A percentile compares a stretch with the other conserved stretches of the same genome.
These are phyloP conservation scores for Pholiota adiposa DNA, from an alignment of 1,284 basidiomycete genomes.

Conservation along the genomic window DNA sequence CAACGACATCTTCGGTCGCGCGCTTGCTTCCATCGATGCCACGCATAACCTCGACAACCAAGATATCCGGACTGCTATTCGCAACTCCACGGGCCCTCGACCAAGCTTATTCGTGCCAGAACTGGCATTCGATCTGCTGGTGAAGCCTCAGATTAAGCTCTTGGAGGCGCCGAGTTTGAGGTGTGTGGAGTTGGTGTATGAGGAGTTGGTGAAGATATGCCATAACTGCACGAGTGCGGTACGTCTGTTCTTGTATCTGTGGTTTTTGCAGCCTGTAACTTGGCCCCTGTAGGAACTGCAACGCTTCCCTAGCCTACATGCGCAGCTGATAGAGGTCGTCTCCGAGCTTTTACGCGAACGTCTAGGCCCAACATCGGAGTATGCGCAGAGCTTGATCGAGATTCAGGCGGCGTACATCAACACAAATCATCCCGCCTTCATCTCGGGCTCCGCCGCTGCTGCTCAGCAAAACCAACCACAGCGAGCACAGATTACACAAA, in stretches of 20 bases:
- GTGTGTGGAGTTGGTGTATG: slow-evolving; percentile 98
- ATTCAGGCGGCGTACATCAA: slow-evolving; percentile 99
- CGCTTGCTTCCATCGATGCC: slow-evolving; percentile 89
- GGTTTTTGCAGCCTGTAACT: neutral
- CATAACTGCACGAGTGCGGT: slow-evolving; percentile 95
- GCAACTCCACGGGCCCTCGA: slow-evolving; percentile 96
- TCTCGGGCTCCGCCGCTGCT: slow-evolving; percentile 69
- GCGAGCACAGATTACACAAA: slow-evolving; percentile 47
- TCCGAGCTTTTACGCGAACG: slow-evolving; percentile 95
- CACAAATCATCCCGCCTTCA: slow-evolving; percentile 94
- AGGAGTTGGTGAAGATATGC: slow-evolving; percentile 99
- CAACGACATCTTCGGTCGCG: slow-evolving; percentile 97
- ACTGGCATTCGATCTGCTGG: slow-evolving; percentile 94
- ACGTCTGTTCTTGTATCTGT: slow-evolving; percentile 29
- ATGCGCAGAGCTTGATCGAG: slow-evolving; percentile 93
- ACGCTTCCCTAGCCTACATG: slow-evolving; percentile 93
- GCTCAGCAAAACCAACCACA: slow-evolving; percentile 52
- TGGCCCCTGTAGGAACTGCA: slow-evolving; percentile 80
- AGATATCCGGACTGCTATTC: slow-evolving; percentile 97
- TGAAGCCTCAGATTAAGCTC: slow-evolving; percentile 99
- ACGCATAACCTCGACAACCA: slow-evolving; percentile 90
- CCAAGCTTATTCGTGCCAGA: slow-evolving; percentile 98
- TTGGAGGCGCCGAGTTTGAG: slow-evolving; percentile 92
- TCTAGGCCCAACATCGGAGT: slow-evolving; percentile 94
- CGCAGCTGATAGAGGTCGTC: slow-evolving; percentile 96